Evolutionary conservation across 768 basidiomycete genomes (phyloP).

Genomic region (Collybiopsis confluens): DNA sequence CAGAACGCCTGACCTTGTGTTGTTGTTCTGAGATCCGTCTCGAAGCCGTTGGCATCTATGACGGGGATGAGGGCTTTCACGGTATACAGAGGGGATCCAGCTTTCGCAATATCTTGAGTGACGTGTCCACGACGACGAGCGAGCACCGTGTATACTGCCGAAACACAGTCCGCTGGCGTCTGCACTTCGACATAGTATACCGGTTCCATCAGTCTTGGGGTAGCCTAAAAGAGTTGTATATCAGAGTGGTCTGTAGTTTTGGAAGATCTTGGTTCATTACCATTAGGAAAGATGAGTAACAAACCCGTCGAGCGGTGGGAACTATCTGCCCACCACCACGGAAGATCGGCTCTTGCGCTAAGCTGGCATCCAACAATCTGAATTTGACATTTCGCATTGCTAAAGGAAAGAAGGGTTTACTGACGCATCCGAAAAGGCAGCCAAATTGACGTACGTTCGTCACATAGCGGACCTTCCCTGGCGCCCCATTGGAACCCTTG

Average conservation of each 20-base stretch:
- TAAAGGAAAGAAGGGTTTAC: constrained; percentile 23
- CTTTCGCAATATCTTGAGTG: constrained; percentile 96
- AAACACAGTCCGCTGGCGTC: constrained; percentile 97
- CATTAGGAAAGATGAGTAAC: constrained; percentile 99
- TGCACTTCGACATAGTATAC: constrained; percentile 99
- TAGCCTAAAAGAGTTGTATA: constrained; percentile 56
- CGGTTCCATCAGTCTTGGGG: constrained; percentile 93
- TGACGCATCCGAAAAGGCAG: constrained; percentile 5
- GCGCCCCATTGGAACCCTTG: constrained; percentile 99
- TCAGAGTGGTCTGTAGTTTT: not conserved
- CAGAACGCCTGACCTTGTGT: constrained; percentile 99
- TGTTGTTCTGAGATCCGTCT: constrained; percentile 94
- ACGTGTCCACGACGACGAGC: constrained; percentile 99
- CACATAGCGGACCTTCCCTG: constrained; percentile 94
- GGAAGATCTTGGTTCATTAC: constrained; percentile 40
- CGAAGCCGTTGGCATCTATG: constrained; percentile 97
- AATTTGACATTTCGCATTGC: constrained; percentile 99
- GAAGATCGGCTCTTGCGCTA: constrained; percentile 96
- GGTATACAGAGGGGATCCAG: constrained; percentile 95
- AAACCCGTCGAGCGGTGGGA: constrained; percentile 96
- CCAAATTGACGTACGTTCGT: constrained; percentile 80
- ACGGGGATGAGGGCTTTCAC: constrained; percentile 98
- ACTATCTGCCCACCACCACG: constrained; percentile 98
- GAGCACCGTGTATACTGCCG: constrained; percentile 96
- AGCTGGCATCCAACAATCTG: constrained; percentile 85